These are phyloP conservation scores for Xylaria polymorpha DNA, from an alignment of 2,329 filamentous ascomycete genomes.

Conservation along the genomic window DNA sequence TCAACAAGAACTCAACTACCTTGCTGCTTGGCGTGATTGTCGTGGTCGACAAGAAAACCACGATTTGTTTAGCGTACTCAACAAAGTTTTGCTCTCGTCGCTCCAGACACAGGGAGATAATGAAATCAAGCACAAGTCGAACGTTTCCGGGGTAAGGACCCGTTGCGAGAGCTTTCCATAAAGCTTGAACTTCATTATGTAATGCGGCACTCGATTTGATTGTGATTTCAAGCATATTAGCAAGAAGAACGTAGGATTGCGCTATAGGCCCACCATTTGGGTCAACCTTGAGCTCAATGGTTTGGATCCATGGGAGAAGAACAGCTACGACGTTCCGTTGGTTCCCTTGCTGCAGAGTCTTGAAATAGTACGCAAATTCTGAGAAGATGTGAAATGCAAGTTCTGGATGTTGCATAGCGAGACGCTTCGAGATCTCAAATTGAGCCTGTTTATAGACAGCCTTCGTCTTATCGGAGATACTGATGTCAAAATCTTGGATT, in stretches of 20 bases:
- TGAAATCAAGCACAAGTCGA: conserved; percentile 92
- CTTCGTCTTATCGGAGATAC: conserved; percentile 97
- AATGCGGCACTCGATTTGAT: conserved; percentile 88
- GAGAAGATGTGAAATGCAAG: conserved; percentile 95
- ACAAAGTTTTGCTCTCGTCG: conserved; percentile 98
- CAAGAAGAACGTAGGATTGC: conserved; percentile 92
- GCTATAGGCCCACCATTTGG: conserved; percentile 91
- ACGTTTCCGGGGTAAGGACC: conserved; percentile 95
- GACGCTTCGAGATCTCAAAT: conserved; percentile 92
- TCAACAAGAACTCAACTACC: conserved; percentile 90
- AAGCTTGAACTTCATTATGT: conserved; percentile 95
- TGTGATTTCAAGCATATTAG: conserved; percentile 95
- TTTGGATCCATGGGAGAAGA: conserved; percentile 95
- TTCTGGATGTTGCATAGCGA: conserved; percentile 89
- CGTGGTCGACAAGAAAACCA: conserved; percentile 92
- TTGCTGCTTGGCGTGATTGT: conserved; percentile 80
- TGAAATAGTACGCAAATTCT: conserved; percentile 94
- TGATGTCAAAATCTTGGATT: conserved; percentile 97
- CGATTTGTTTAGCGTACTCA: conserved; percentile 96
- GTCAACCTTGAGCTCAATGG: conserved; percentile 90
- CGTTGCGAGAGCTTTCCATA: conserved; percentile 96
- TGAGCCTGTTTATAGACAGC: conserved; percentile 98
- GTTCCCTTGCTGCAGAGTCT: conserved; percentile 81
- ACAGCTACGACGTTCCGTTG: conserved; percentile 95
- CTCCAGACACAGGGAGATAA: conserved; percentile 93